phyloP scores from a whole-genome alignment of 805 yeast genomes.

The Suhomyces sp. region DNA sequence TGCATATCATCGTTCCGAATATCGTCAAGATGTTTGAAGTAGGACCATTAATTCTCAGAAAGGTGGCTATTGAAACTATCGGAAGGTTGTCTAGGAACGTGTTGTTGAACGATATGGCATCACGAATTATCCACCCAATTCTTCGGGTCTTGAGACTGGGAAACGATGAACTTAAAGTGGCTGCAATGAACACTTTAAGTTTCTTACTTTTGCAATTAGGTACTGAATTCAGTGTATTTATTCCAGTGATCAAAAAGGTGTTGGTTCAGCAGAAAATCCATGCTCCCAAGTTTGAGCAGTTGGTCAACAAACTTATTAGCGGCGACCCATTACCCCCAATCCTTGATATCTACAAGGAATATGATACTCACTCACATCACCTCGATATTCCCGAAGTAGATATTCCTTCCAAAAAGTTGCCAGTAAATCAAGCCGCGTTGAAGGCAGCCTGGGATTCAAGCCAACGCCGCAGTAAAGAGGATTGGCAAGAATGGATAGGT shows the following conservation, averaged over 20 bases:
- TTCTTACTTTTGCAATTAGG: conserved; percentile 78
- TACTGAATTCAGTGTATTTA: conserved; percentile 76
- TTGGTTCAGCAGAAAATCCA: conserved; percentile 62
- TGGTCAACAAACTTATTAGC: conserved; percentile 71
- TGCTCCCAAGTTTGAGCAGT: conserved; percentile 72
- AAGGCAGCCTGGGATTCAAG: conserved; percentile 90
- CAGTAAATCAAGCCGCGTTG: conserved; percentile 61
- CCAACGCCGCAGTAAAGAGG: conserved; percentile 85
- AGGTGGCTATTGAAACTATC: conserved; percentile 75
- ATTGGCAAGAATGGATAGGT: conserved; percentile 98
- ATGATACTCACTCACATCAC: conserved; percentile 35
- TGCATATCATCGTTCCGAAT: conserved; percentile 83
- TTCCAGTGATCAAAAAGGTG: conserved; percentile 74
- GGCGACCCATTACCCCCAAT: conserved; percentile 86
- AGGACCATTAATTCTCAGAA: conserved; percentile 57
- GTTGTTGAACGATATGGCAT: conserved; percentile 79
- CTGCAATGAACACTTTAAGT: conserved; percentile 77
- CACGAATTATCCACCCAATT: conserved; percentile 84
- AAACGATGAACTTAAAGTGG: conserved; percentile 58
- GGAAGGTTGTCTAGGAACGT: conserved; percentile 77
- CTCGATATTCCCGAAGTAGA: conserved; percentile 60
- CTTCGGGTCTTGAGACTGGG: conserved; percentile 58
- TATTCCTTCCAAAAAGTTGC: conserved; percentile 68
- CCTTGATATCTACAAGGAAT: conserved; percentile 64
- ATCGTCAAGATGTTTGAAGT: conserved; percentile 77